Base-by-base conservation (phyloP, 1,284 basidiomycete species). In the Boletus semigastroideus region DNA sequence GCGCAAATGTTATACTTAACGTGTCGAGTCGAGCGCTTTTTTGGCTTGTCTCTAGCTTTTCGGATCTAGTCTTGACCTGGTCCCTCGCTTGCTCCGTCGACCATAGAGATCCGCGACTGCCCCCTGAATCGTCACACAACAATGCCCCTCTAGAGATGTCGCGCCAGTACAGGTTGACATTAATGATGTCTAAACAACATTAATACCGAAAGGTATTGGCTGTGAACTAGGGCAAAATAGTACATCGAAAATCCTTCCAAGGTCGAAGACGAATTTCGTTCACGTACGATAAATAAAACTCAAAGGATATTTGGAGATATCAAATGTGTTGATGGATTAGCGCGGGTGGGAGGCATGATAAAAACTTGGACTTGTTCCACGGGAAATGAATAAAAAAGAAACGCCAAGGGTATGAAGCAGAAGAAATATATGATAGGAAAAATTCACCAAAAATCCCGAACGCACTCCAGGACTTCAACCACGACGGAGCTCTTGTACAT, bases 401-500 rank as follows among this genome's bases (percentile, higher is more conserved):
- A 27, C 58, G 53, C 53, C 65, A 64, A 54, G 51, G 46, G 57
- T 57, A 65, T 55, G 49, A 51, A 59, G 54, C 47, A 62, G 45
- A 44, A 49, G 19, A 39, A 40, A 45, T 47, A 52, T 52, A 53
- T 52, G 42, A 37, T 53, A 51, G 46, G 46, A 49, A 44, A 4
- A 7, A 13, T 27, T 55, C 66, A 71, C 88, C 88, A 90, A 55
- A 75, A 81, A 49, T 78, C 77, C 53, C 78, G 72, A 39, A 87
- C 70, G 48, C 78, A 75, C 68, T 96, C 92, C 43, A 98, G 74
- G 17, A 93, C 91, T 58, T 96, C 92, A 34, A 94, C 83, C 62
- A 98, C 91, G 42, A 94, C 90, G 51, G 78, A 78, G 61, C 87
- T 87, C 65, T 86, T 88, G 70, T 92, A 96, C 92, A 98, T 94